Evolutionary conservation across 2,329 filamentous ascomycete species (phyloP), one percentile per base, ranked within the genome.

Genomic region (Monosporascus sp.): DNA sequence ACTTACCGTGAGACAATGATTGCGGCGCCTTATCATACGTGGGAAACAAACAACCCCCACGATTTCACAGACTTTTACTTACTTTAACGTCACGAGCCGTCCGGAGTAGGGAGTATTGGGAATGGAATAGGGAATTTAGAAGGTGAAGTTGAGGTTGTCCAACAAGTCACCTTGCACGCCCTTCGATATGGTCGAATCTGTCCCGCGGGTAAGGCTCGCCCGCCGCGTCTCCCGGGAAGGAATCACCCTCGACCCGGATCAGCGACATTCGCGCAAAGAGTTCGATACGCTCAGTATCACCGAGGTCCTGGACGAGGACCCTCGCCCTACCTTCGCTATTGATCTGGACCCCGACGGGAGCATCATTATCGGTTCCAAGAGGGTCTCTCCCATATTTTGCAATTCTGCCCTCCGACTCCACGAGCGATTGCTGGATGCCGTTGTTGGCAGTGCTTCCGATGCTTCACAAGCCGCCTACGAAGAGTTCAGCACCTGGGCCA

Each of bases 401-500:
- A 72, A 72, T 45, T 57, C 60, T 3, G 67, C 70, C 2, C 65
- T 72, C 1, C 60, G 62, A 5, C 57, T 65, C 1, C 67, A 72
- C 22, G 70, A 72, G 52, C 61, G 56, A 2, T 60, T 72, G 0
- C 55, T 62, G 20, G 69, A 72, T 27, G 59, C 58, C n/a, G 57
- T 72, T 43, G 43, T 35, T 27, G 57, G 57, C 20, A 50, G n/a
- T 31, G 49, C 18, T 25, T 15, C 17, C 14, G 20, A 4, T n/a
- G 22, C 37, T 5, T 14, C 15, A 17, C 39, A 9, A 15, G 31
- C 60, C 31, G 57, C 61, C 20, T 72, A 74, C 50, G 52, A 62
- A 0, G 67, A 70, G 0, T 77, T 77, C 56, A 69, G 60, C 48
- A 56, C 50, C 1, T 77, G 75, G 75, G 70, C 70, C 0, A 72